Percentiles rank a stretch among this genome's conserved stretches.
These are phyloP conservation scores for Dactylellina leptospora DNA, from an alignment of 2,329 filamentous ascomycete species.

Conservation along the genomic window DNA sequence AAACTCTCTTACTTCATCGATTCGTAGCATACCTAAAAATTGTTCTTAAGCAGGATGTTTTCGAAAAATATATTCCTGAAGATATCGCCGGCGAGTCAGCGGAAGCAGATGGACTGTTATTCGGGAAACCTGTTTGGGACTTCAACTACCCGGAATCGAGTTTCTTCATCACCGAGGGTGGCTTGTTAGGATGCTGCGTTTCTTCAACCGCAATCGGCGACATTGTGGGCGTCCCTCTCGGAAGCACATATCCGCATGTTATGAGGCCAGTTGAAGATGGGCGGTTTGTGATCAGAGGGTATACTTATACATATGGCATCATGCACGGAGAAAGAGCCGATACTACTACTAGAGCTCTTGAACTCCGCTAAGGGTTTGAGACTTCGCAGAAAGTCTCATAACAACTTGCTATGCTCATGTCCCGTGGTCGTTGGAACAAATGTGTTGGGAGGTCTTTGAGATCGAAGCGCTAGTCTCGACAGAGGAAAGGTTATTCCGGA, in stretches of 20 bases:
- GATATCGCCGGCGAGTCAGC: slow-evolving; percentile 55
- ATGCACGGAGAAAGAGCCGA: slow-evolving; percentile 54
- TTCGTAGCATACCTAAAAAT: slow-evolving; percentile 57
- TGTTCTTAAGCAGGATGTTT: slow-evolving; percentile 54
- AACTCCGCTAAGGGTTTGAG: neutral
- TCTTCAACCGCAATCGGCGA: slow-evolving; percentile 50
- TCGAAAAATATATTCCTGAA: slow-evolving; percentile 54
- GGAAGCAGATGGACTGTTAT: slow-evolving; percentile 53
- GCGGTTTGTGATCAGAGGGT: slow-evolving; percentile 51
- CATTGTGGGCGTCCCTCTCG: slow-evolving; percentile 51
- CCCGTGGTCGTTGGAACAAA: no score
- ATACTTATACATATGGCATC: slow-evolving; percentile 54
- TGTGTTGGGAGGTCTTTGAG: no score
- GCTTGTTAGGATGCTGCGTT: slow-evolving; percentile 54
- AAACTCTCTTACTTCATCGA: slow-evolving; percentile 47
- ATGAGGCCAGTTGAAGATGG: slow-evolving; percentile 51
- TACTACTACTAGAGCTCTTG: neutral
- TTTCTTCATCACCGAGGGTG: slow-evolving; percentile 56
- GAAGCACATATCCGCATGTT: slow-evolving; percentile 54
- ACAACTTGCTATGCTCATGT: no score
- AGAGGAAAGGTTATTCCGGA: no score
- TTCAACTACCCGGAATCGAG: slow-evolving; percentile 57
- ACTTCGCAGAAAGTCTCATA: no score
- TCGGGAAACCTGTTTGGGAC: slow-evolving; percentile 56
- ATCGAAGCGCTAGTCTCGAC: no score